Conservation (phyloP, 2,329 filamentous ascomycete genomes). For the Colletotrichum tropicale region DNA sequence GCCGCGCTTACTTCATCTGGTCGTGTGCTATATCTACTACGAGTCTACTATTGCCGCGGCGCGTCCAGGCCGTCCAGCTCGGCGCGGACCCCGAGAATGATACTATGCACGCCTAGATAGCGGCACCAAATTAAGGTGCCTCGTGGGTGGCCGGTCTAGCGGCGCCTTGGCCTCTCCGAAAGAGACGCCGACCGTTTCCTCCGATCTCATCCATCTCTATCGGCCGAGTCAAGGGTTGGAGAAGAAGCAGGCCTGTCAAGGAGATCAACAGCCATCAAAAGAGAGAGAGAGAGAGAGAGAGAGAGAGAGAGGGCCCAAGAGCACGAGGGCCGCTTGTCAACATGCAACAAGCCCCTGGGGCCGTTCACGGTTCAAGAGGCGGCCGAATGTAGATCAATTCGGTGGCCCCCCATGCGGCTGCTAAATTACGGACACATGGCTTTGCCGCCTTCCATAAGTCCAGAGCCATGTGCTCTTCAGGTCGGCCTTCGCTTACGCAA, state of each 20-base stretch:
- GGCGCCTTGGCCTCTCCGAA: neutral
- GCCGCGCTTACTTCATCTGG: neutral
- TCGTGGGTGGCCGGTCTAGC: neutral
- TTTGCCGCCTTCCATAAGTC: neutral
- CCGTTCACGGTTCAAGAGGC: neutral
- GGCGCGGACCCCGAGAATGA: neutral
- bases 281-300: neutral
- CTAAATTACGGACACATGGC: neutral
- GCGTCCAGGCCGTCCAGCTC: neutral
- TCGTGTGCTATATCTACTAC: neutral
- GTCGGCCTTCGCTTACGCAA: neutral
- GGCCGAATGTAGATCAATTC: neutral
- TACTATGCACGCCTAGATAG: neutral
- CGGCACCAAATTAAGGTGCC: neutral
- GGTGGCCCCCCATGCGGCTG: neutral
- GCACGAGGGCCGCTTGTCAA: neutral
- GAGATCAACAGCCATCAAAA: neutral
- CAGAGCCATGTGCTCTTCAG: neutral
- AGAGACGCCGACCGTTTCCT: neutral
- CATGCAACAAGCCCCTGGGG: neutral
- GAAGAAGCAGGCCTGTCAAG: neutral
- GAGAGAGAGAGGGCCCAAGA: neutral
- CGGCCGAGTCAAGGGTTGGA: slow-evolving; percentile 1
- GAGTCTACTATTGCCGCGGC: neutral
- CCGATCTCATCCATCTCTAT: neutral